phyloP scores from a whole-genome alignment of 352 stramenopile species.

The Thalassiosira hispida region DNA sequence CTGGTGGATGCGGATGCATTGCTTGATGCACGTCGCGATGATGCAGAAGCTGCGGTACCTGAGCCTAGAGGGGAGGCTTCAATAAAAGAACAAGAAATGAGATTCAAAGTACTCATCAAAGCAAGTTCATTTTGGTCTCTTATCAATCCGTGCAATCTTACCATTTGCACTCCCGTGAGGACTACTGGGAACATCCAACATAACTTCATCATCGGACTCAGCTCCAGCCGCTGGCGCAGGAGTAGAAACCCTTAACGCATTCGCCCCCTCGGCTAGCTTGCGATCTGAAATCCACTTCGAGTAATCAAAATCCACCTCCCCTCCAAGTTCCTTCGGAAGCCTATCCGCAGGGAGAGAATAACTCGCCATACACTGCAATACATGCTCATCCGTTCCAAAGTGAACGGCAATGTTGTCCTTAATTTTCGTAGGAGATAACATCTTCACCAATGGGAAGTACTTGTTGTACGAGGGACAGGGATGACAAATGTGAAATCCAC shows the following conservation, averaged over 20 bases:
- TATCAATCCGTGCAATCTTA: not conserved
- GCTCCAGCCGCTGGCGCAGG: not conserved
- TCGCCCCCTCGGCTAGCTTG: not conserved
- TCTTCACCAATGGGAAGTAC: conserved; percentile 15
- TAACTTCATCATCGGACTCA: not conserved
- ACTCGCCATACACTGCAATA: conserved; percentile 17
- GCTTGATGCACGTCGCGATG: not conserved
- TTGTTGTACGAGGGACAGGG: conserved; percentile 14
- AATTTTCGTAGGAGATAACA: not conserved
- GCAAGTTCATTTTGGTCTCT: not conserved
- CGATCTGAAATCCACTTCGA: not conserved
- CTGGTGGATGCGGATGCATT: not conserved
- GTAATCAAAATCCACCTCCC: not conserved
- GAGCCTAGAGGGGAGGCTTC: not conserved
- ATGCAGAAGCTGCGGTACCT: not conserved
- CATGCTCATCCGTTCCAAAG: conserved; percentile 20
- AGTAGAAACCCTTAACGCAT: not conserved
- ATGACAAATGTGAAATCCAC: conserved; percentile 21
- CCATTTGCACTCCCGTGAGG: not conserved
- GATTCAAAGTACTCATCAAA: not conserved
- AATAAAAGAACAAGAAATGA: not conserved
- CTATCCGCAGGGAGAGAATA: conserved; percentile 1
- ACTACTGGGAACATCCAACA: not conserved
- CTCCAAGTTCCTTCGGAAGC: conserved; percentile 6
- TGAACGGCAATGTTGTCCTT: conserved; percentile 13